These are phyloP conservation scores for Ceratobasidium sp. DNA, from an alignment of 1,284 basidiomycete genomes.

Conservation along the genomic window DNA sequence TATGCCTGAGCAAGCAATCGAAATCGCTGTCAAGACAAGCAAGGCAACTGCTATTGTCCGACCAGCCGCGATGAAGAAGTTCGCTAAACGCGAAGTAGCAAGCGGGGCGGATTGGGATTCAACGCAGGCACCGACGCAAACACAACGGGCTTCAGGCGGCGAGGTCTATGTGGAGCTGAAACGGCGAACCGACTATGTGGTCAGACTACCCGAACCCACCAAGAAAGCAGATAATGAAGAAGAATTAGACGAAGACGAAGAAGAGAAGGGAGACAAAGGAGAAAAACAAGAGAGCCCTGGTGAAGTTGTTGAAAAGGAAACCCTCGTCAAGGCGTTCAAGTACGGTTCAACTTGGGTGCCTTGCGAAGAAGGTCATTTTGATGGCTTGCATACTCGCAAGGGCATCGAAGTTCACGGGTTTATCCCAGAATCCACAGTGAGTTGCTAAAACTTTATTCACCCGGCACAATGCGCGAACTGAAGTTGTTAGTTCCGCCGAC, in stretches of 20 bases:
- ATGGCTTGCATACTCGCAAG: conserved; percentile 70
- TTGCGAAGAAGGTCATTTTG: conserved; percentile 77
- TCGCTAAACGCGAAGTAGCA: conserved; percentile 55
- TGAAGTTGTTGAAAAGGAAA: conserved; percentile 71
- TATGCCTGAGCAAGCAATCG: conserved; percentile 71
- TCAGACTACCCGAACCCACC: conserved; percentile 41
- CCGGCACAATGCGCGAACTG: background rate
- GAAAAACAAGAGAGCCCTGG: conserved; percentile 45
- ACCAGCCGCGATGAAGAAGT: conserved; percentile 85
- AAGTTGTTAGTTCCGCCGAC: conserved; percentile 70
- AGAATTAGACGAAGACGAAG: conserved; percentile 39
- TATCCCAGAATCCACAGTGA: conserved; percentile 62
- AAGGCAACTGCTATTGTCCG: conserved; percentile 82
- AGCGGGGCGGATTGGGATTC: conserved; percentile 46
- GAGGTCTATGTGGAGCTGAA: conserved; percentile 32
- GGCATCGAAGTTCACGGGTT: conserved; percentile 91
- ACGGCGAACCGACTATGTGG: conserved; percentile 38
- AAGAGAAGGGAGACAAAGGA: conserved; percentile 39
- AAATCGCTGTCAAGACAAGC: conserved; percentile 76
- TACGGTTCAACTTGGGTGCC: conserved; percentile 91
- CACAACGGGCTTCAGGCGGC: conserved; percentile 35
- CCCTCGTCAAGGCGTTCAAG: conserved; percentile 84
- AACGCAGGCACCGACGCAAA: conserved; percentile 44
- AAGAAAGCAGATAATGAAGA: conserved; percentile 44
- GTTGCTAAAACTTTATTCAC: conserved; percentile 44